Percentiles rank a stretch among this genome's conserved stretches.
Conservation (phyloP, 371 early-diverging fungal species). For the Mucor piriformis region DNA sequence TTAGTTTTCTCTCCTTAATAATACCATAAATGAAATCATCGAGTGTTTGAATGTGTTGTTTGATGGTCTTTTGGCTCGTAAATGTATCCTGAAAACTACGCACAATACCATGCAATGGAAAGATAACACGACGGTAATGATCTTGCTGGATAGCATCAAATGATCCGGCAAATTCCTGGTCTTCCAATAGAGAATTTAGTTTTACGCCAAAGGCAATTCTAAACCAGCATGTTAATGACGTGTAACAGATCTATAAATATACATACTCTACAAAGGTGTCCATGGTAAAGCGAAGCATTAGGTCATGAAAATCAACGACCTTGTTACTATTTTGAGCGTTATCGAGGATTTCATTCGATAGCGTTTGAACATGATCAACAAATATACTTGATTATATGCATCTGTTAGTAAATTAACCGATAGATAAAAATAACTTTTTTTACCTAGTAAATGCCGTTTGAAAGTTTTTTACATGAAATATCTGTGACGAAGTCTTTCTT, state of each 20-base stretch:
- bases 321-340: conserved; percentile 28
- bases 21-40: conserved; percentile 52
- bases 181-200: conserved; percentile 20
- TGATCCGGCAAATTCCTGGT: conserved; percentile 47
- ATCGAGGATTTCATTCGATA: conserved; percentile 35
- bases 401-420: not conserved
- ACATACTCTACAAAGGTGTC: conserved; percentile 46
- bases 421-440: not conserved
- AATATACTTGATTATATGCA: conserved; percentile 29
- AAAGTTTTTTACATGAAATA: conserved; percentile 58
- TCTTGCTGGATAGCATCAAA: conserved; percentile 50
- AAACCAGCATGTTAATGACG: not conserved
- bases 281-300: conserved; percentile 61
- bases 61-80: conserved; percentile 22
- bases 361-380: conserved; percentile 30
- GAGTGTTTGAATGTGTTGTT: conserved; percentile 41
- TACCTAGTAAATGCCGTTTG: conserved; percentile 53
- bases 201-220: conserved; percentile 41
- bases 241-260: not conserved
- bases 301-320: conserved; percentile 58
- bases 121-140: conserved; percentile 7
- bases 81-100: conserved; percentile 28
- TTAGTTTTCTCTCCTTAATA: conserved; percentile 38
- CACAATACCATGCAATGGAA: conserved; percentile 6
- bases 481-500: conserved; percentile 47